phyloP scores from a whole-genome alignment of 164 flowering plant genomes.

The Tinospora cordifolia region DNA sequence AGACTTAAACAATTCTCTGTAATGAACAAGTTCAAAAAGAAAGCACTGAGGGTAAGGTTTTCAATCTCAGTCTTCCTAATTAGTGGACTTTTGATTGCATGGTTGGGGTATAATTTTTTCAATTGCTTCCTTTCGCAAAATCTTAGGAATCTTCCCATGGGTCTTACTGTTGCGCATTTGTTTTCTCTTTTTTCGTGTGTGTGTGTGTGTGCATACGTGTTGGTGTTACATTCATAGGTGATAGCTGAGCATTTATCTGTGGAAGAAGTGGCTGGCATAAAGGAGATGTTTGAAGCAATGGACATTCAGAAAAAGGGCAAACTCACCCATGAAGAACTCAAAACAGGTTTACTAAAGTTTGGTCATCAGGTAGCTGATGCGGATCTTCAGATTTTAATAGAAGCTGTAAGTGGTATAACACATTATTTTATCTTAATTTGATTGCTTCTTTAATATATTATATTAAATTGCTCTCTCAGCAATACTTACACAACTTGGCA shows the following conservation, averaged over 20 bases:
- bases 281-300: slow-evolving; percentile 81
- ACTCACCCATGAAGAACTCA: slow-evolving; percentile 65
- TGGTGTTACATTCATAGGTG: slow-evolving; percentile 43
- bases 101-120: background rate
- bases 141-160: background rate
- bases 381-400: slow-evolving; percentile 88
- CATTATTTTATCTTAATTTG: background rate
- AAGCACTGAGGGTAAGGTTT: slow-evolving; percentile 72
- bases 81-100: background rate
- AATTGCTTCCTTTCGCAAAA: background rate
- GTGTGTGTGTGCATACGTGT: background rate
- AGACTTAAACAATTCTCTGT: slow-evolving; percentile 91
- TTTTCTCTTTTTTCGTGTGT: background rate
- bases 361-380: slow-evolving; percentile 87
- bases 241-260: slow-evolving; percentile 84
- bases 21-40: slow-evolving; percentile 95
- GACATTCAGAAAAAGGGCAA: slow-evolving; percentile 83
- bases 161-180: background rate
- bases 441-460: background rate
- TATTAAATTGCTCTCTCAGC: background rate
- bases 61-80: background rate
- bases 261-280: slow-evolving; percentile 80
- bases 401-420: slow-evolving; percentile 58
- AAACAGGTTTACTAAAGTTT: slow-evolving; percentile 74
- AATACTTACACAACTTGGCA: too few relatives aligned